Evolutionary conservation across 1,139 yeast species (phyloP).

Genomic region (Candida dubliniensis): DNA sequence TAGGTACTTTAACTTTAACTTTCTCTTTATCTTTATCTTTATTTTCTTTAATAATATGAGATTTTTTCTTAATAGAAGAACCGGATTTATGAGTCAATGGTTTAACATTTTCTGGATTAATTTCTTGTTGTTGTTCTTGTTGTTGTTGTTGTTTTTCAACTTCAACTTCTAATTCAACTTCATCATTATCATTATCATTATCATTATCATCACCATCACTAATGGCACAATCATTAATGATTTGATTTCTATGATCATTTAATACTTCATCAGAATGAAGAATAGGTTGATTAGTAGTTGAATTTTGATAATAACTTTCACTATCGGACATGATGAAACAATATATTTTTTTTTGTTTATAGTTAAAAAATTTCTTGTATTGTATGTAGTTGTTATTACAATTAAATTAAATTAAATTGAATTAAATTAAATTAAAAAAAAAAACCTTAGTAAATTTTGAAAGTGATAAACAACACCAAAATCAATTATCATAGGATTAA

Average conservation of each 20-base stretch:
- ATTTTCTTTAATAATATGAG: too few relatives aligned
- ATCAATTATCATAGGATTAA: too few relatives aligned
- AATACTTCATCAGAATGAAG: constrained; percentile 48
- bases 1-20: background rate
- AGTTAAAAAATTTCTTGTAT: background rate
- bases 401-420: too few relatives aligned
- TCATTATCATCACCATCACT: constrained; percentile 12
- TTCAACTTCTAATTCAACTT: background rate
- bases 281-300: constrained; percentile 25
- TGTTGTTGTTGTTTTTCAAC: constrained; percentile 1
- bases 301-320: constrained; percentile 41
- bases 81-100: too few relatives aligned
- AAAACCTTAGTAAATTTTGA: too few relatives aligned
- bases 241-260: constrained; percentile 56
- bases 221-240: constrained; percentile 29
- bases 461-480: too few relatives aligned
- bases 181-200: constrained; percentile 10
- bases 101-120: too few relatives aligned
- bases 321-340: constrained; percentile 55
- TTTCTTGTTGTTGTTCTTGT: background rate
- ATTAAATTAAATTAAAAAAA: too few relatives aligned
- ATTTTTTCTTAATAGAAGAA: too few relatives aligned
- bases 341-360: too few relatives aligned
- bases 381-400: too few relatives aligned
- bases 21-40: too few relatives aligned